Percentiles rank a stretch among this genome's conserved stretches.
These are phyloP conservation scores for Flammula alnicola DNA, from an alignment of 1,284 basidiomycete genomes.

Conservation along the genomic window DNA sequence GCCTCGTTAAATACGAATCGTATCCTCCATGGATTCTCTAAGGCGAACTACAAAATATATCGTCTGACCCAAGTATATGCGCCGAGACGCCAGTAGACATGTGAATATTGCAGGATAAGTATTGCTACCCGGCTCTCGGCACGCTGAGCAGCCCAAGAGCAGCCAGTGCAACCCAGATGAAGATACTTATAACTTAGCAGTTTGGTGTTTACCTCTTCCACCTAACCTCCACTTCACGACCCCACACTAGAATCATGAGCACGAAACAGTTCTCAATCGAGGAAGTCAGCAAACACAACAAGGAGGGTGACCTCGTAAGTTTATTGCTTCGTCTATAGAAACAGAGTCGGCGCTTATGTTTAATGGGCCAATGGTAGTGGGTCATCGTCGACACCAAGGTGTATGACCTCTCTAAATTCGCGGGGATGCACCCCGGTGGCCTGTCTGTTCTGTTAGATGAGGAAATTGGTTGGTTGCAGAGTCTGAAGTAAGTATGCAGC, in stretches of 20 bases:
- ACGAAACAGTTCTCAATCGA: constrained; percentile 43
- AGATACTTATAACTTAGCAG: too few species aligned
- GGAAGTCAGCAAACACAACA: constrained; percentile 45
- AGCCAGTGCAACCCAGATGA: neutral
- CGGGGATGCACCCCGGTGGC: constrained; percentile 83
- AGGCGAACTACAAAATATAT: too few species aligned
- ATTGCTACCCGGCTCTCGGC: constrained; percentile 5
- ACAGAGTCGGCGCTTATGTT: neutral
- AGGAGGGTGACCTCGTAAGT: constrained; percentile 38
- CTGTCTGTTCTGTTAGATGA: constrained; percentile 71
- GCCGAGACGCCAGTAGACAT: neutral
- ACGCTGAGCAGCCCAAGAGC: neutral
- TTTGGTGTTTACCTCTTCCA: neutral
- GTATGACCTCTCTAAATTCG: constrained; percentile 82
- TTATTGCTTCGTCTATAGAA: neutral
- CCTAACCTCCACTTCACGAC: neutral
- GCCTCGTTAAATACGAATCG: neutral
- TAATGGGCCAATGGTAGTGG: constrained; percentile 57
- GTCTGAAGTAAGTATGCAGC: neutral
- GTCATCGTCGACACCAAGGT: constrained; percentile 84
- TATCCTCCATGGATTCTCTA: too few species aligned
- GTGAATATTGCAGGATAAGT: too few species aligned
- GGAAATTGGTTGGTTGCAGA: constrained; percentile 59
- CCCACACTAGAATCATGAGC: constrained; percentile 42
- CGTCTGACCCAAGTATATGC: too few species aligned